Evolutionary conservation across 2,329 filamentous ascomycete genomes (phyloP).

Genomic region (Aspergillus proliferans): DNA sequence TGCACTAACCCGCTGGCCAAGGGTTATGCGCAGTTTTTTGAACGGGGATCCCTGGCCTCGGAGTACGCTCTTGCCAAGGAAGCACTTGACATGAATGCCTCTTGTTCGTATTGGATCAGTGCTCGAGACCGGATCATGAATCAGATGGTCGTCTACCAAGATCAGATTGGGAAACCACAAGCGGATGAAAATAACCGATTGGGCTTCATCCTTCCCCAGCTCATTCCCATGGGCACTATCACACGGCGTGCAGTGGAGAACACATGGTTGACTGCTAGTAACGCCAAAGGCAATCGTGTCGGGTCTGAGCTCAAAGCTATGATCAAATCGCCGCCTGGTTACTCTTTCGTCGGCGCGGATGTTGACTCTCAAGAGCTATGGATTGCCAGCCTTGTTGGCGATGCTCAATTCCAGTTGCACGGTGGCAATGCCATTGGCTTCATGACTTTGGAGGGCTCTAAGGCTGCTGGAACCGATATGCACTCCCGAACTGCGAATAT

Average conservation of each 20-base stretch:
- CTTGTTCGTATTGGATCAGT: constrained; percentile 98
- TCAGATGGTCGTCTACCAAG: constrained; percentile 89
- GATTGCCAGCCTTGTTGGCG: constrained; percentile 93
- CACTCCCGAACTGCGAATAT: constrained; percentile 92
- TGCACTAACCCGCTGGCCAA: constrained; percentile 88
- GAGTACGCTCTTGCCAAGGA: constrained; percentile 88
- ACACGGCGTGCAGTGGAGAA: constrained; percentile 93
- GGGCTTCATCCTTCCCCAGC: constrained; percentile 90
- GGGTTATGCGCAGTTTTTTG: constrained; percentile 82
- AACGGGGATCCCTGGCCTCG: constrained; percentile 78
- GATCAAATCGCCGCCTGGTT: constrained; percentile 84
- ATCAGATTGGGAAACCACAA: constrained; percentile 43
- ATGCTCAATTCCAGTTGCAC: constrained; percentile 89
- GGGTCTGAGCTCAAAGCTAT: constrained; percentile 96
- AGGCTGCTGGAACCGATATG: constrained; percentile 85
- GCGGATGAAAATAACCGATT: constrained; percentile 28
- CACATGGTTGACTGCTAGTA: constrained; percentile 96
- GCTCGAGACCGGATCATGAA: constrained; percentile 85
- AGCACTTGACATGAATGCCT: constrained; percentile 96
- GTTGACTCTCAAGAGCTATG: constrained; percentile 96
- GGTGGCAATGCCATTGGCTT: constrained; percentile 97
- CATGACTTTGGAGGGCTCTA: constrained; percentile 97
- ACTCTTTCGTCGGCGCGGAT: constrained; percentile 91
- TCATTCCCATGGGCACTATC: constrained; percentile 98
- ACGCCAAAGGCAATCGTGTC: constrained; percentile 91